These are phyloP conservation scores for Rhynchospora pubera DNA, from an alignment of 176 grass and related monocot species.

Conservation along the genomic window DNA sequence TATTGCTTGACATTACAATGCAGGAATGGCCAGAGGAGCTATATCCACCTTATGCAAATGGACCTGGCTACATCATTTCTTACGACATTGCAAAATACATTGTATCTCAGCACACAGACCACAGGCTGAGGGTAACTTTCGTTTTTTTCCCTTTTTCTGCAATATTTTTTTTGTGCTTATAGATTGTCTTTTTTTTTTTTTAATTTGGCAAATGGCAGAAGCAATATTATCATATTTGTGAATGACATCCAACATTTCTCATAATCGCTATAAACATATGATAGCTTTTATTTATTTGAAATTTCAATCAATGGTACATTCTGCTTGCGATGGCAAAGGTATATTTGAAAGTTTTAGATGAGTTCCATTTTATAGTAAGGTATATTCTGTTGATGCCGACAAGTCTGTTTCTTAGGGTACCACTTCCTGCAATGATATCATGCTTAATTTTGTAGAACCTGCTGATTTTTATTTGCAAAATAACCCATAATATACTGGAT, in stretches of 20 bases:
- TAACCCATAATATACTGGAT: background rate
- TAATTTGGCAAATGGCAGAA: background rate
- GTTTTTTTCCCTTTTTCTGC: background rate
- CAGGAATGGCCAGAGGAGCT: conserved; percentile 96
- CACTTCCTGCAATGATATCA: background rate
- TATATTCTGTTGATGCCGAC: background rate
- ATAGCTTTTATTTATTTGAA: background rate
- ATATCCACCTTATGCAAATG: conserved; percentile 87
- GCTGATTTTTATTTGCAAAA: background rate
- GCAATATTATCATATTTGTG: background rate
- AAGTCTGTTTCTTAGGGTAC: background rate
- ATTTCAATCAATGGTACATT: too few relatives aligned
- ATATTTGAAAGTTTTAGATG: background rate
- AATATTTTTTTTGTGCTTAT: background rate
- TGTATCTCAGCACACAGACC: conserved; percentile 41
- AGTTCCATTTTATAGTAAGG: background rate
- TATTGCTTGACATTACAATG: conserved; percentile 9
- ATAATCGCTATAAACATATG: background rate
- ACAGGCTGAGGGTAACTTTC: conserved; percentile 44
- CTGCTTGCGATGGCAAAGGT: too few relatives aligned
- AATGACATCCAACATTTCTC: background rate
- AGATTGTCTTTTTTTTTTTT: background rate
- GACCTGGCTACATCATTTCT: conserved; percentile 79
- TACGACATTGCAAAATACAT: conserved; percentile 50
- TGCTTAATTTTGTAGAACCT: background rate